A percentile compares a stretch with the other conserved stretches of the same genome.
phyloP scores from a whole-genome alignment of 2,329 filamentous ascomycete genomes.

The Amauroascus niger region DNA sequence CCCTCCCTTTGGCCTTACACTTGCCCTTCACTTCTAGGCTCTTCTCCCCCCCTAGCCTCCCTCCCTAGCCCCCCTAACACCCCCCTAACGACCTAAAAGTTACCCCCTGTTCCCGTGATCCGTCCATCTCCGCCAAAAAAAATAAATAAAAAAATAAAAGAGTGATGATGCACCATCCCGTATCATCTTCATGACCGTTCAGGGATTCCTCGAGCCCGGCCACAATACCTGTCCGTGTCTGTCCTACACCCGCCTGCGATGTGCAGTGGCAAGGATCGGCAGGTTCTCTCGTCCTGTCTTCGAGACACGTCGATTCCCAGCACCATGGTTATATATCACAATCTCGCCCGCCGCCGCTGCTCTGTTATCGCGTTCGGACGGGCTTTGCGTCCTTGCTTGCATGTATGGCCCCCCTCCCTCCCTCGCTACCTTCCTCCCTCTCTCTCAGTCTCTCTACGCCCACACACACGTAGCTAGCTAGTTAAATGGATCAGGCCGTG shows the following conservation, averaged over 20 bases:
- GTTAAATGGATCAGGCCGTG: not conserved
- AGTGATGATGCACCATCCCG: slow-evolving; percentile 3
- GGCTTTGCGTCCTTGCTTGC: not conserved
- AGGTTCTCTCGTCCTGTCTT: not conserved
- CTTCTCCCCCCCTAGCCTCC: too few species aligned
- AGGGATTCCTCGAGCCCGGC: not conserved
- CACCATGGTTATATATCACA: not conserved
- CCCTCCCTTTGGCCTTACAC: too few species aligned
- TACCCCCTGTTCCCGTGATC: not conserved
- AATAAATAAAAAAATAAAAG: too few species aligned
- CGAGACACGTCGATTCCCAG: not conserved
- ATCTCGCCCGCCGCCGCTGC: not conserved
- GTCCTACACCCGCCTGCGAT: not conserved
- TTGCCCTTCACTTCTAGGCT: too few species aligned
- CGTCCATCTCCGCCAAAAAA: not conserved
- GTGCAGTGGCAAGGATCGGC: not conserved
- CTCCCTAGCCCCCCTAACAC: too few species aligned
- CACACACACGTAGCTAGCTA: too few species aligned
- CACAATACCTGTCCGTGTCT: not conserved
- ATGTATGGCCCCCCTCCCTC: not conserved
- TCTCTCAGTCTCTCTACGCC: too few species aligned
- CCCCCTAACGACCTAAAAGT: too few species aligned
- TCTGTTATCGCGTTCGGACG: not conserved
- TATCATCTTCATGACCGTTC: not conserved
- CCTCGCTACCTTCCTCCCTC: too few species aligned